Conservation (phyloP, 352 stramenopile genomes). For the Globisporangium cylindrosporum region DNA sequence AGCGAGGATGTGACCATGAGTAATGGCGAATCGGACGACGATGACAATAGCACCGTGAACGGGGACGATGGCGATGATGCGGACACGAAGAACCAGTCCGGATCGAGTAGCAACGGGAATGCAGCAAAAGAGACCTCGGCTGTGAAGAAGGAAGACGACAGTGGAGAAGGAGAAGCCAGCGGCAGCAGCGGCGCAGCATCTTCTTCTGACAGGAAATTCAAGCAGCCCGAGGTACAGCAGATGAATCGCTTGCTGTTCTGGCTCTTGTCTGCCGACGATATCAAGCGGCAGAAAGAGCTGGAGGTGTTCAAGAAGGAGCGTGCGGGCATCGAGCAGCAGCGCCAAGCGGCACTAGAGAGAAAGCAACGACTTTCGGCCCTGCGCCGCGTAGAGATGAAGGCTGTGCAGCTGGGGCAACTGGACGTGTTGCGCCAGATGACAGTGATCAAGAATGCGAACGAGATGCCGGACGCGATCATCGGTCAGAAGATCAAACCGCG, state of each 20-base stretch:
- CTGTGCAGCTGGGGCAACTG: constrained; percentile 79
- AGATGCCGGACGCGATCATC: constrained; percentile 54
- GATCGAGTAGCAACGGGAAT: neutral
- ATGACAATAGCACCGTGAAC: constrained; percentile 36
- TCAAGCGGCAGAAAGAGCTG: constrained; percentile 78
- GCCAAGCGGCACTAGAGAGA: constrained; percentile 68
- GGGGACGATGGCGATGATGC: constrained; percentile 27
- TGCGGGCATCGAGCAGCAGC: constrained; percentile 60
- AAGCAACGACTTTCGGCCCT: constrained; percentile 56
- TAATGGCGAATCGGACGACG: constrained; percentile 50
- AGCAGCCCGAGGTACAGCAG: constrained; percentile 85
- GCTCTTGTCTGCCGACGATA: constrained; percentile 83
- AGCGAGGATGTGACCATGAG: constrained; percentile 32
- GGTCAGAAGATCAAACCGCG: constrained; percentile 68
- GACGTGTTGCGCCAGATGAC: constrained; percentile 74
- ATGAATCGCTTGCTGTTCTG: constrained; percentile 88
- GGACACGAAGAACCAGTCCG: constrained; percentile 22
- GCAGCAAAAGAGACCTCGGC: constrained; percentile 21
- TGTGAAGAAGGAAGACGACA: constrained; percentile 15
- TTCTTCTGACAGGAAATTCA: constrained; percentile 49
- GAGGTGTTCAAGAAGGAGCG: constrained; percentile 81
- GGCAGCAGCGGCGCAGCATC: neutral
- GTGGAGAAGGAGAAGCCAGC: constrained; percentile 4
- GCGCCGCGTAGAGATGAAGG: constrained; percentile 79
- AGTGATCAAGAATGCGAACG: constrained; percentile 59